A percentile compares a stretch with the other conserved stretches of the same genome.
These are phyloP conservation scores for Tricholoma saponaceum DNA, from an alignment of 768 basidiomycete genomes.

Conservation along the genomic window DNA sequence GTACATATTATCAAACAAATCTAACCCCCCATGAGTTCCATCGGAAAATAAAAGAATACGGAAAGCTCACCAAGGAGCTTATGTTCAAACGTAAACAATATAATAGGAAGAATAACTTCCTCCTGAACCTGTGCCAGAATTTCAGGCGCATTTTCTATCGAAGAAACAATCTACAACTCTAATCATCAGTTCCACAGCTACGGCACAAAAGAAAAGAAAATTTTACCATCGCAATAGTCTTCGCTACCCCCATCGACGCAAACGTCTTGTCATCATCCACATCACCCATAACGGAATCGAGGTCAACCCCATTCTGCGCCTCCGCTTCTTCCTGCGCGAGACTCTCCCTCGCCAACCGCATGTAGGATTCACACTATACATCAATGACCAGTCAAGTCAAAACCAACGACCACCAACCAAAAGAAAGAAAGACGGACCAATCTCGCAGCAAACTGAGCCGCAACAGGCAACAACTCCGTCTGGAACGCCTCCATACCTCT, in stretches of 20 bases:
- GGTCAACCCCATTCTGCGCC: conserved; percentile 39
- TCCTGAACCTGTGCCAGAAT: conserved; percentile 79
- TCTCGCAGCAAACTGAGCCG: conserved; percentile 72
- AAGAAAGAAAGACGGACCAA: conserved; percentile 50
- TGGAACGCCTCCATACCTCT: conserved; percentile 82
- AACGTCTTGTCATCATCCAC: conserved; percentile 84
- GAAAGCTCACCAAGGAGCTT: conserved; percentile 71
- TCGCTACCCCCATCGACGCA: conserved; percentile 82
- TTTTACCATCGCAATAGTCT: conserved; percentile 78
- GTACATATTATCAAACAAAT: conserved; percentile 85
- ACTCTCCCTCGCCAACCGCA: conserved; percentile 71
- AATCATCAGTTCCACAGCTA: too few relatives aligned
- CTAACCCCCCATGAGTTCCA: conserved; percentile 30
- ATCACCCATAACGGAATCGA: conserved; percentile 51
- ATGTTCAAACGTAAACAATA: conserved; percentile 72
- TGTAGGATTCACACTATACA: conserved; percentile 73
- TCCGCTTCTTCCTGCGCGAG: conserved; percentile 51
- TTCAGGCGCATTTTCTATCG: conserved; percentile 69
- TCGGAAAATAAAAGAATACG: conserved; percentile 20
- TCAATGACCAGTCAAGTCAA: neutral
- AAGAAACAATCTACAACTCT: conserved; percentile 66
- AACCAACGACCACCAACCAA: neutral
- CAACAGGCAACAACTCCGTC: conserved; percentile 79
- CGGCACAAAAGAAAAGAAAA: too few relatives aligned
- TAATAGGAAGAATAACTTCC: conserved; percentile 73